Conservation (phyloP, 2,329 filamentous ascomycete species). For the Penicillium concentricum region DNA sequence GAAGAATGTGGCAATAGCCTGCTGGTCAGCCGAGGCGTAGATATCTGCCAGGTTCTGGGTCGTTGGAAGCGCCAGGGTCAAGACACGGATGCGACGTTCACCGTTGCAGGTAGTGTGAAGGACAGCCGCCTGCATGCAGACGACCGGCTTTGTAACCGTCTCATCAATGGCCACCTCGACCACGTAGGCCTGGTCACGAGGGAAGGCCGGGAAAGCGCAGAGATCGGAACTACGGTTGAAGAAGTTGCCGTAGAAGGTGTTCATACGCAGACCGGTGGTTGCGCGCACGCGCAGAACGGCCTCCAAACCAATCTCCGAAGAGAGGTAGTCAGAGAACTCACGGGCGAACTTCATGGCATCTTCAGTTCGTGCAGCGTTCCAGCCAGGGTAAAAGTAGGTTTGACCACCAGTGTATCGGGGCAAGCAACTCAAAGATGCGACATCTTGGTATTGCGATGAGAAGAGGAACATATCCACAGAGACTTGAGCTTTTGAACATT, state of each 20-base stretch:
- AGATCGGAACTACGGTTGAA: constrained; percentile 98
- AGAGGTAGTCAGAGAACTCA: constrained; percentile 96
- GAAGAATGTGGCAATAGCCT: constrained; percentile 89
- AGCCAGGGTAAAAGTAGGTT: constrained; percentile 97
- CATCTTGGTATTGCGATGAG: constrained; percentile 94
- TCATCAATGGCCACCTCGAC: constrained; percentile 98
- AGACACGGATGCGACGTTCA: constrained; percentile 88
- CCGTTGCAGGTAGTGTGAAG: constrained; percentile 98
- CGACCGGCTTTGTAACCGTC: constrained; percentile 82
- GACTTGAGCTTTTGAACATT: constrained; percentile 98
- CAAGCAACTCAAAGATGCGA: constrained; percentile 91
- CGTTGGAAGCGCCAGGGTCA: constrained; percentile 90
- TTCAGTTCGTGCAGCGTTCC: constrained; percentile 90
- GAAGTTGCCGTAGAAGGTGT: constrained; percentile 98
- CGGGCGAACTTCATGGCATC: constrained; percentile 97
- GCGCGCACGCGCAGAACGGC: constrained; percentile 93
- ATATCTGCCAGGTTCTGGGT: constrained; percentile 87
- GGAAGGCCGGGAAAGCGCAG: constrained; percentile 96
- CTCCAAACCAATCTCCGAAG: constrained; percentile 91
- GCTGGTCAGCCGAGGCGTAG: constrained; percentile 92
- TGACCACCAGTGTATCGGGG: constrained; percentile 95
- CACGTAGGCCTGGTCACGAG: constrained; percentile 94
- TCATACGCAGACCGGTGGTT: constrained; percentile 92
- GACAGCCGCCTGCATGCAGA: constrained; percentile 91
- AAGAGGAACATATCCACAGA: constrained; percentile 99